Conservation (phyloP, 495 filamentous ascomycete genomes). For the Penicillium flavigenum region DNA sequence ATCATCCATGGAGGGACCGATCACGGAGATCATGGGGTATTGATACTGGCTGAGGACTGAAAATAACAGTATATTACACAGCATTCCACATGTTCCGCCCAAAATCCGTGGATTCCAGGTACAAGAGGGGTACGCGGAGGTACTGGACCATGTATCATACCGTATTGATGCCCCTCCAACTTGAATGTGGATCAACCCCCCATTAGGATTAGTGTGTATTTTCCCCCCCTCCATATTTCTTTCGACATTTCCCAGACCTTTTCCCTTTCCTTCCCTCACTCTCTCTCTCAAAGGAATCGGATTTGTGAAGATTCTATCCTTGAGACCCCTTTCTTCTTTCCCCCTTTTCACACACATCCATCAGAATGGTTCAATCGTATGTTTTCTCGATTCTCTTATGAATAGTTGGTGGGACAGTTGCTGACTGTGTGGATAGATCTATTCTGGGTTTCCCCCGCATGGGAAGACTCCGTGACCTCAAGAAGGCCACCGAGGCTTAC, state of each 20-base stretch:
- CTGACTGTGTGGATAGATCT: conserved; percentile 40
- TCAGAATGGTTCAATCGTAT: conserved; percentile 81
- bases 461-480: conserved; percentile 96
- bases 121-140: neutral
- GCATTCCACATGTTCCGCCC: neutral
- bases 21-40: conserved; percentile 12
- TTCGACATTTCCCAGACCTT: conserved; percentile 25
- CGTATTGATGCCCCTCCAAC: conserved; percentile 27
- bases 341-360: conserved; percentile 33
- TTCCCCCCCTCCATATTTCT: conserved; percentile 35
- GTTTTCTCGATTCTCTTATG: conserved; percentile 27
- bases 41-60: neutral
- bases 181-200: conserved; percentile 7
- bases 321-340: conserved; percentile 21
- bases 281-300: conserved; percentile 28
- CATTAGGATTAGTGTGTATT: conserved; percentile 22
- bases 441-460: conserved; percentile 89
- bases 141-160: neutral
- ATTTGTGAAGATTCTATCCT: conserved; percentile 23
- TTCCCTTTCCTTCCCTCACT: conserved; percentile 20
- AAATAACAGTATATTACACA: conserved; percentile 12
- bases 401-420: conserved; percentile 23
- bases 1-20: conserved; percentile 5
- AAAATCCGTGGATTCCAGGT: neutral
- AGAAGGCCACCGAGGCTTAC: conserved; percentile 98